These are phyloP conservation scores for Berberis vulgaris DNA, from an alignment of 164 flowering plant species.

Conservation along the genomic window DNA sequence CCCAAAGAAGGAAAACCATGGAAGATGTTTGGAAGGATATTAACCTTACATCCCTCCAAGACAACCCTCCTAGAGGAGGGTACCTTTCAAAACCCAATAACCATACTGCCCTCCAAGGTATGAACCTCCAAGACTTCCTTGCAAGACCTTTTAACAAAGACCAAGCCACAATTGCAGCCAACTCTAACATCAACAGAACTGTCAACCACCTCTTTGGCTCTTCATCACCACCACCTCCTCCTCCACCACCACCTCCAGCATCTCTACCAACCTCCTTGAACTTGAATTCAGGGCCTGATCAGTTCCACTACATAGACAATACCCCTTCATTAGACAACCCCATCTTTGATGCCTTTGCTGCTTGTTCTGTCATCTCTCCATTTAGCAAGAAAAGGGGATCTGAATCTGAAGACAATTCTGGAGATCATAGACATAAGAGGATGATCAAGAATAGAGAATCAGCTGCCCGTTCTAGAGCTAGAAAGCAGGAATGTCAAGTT, in stretches of 20 bases:
- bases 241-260: no score
- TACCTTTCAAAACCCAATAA: neutral
- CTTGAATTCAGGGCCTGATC: constrained; percentile 20
- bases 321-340: constrained; percentile 7
- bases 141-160: constrained; percentile 23
- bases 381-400: constrained; percentile 27
- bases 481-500: constrained; percentile 41
- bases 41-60: constrained; percentile 20
- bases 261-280: constrained; percentile 16
- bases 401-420: constrained; percentile 13
- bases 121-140: constrained; percentile 26
- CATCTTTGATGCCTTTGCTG: constrained; percentile 15
- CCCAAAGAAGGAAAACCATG: constrained; percentile 19
- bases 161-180: constrained; percentile 5
- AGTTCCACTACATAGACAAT: constrained; percentile 19
- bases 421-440: constrained; percentile 44
- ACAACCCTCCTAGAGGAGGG: constrained; percentile 4
- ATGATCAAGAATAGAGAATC: constrained; percentile 72
- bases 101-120: constrained; percentile 4
- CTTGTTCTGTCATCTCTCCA: constrained; percentile 16
- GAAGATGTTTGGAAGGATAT: constrained; percentile 66
- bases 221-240: neutral
- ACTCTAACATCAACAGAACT: neutral
- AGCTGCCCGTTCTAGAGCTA: constrained; percentile 67
- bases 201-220: neutral